Base-by-base conservation (phyloP, 2,329 filamentous ascomycete genomes). In the Tolypocladium ophioglossoides region DNA sequence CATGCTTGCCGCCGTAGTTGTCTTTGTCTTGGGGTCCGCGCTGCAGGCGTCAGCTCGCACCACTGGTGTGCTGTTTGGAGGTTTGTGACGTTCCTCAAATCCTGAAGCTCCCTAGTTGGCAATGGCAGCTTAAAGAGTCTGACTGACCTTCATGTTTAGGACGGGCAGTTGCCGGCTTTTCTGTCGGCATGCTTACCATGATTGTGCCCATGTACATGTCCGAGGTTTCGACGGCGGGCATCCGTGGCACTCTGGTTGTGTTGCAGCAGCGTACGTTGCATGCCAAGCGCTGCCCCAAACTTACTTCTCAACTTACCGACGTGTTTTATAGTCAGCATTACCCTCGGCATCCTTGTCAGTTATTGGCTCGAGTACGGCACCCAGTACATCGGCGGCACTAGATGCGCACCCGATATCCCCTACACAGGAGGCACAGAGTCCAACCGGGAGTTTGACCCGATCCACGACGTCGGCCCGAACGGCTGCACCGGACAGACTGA, bases 181-280 rank as follows among this genome's bases (percentile, higher is more conserved):
- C 72, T 3, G 65, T 78, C 11, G 75, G 74, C 57, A 68, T 65
- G 65, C 57, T 67, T 2, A 66, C 69, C 14, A 71, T 70, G 66
- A 62, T 69, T 50, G 65, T 73, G 54, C 76, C 71, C 20, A 70
- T 74, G 52, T 72, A 72, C 58, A 79, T 74, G 65, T 72, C 73
- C 34, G 75, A 78, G 58, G 69, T 78, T 1, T 73, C 76, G 0
- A 73, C 74, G 4, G 72, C 77, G 4, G 72, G 72, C n/a, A 69
- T 77, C 20, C 74, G 76, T 11, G 75, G 76, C 4, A 71, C 72
- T 0, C 67, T 78, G 3, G 72, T 78, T 0, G 74, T 74, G 0
- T 62, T 74, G 0, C 73, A 78, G 56, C 68, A 71, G 52, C 57
- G 57, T 59, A 59, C 44, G 56, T 55, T 37, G 9, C 4, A 10